These are phyloP conservation scores for Trichoderma erinaceum DNA, from an alignment of 495 filamentous ascomycete species.

Conservation along the genomic window DNA sequence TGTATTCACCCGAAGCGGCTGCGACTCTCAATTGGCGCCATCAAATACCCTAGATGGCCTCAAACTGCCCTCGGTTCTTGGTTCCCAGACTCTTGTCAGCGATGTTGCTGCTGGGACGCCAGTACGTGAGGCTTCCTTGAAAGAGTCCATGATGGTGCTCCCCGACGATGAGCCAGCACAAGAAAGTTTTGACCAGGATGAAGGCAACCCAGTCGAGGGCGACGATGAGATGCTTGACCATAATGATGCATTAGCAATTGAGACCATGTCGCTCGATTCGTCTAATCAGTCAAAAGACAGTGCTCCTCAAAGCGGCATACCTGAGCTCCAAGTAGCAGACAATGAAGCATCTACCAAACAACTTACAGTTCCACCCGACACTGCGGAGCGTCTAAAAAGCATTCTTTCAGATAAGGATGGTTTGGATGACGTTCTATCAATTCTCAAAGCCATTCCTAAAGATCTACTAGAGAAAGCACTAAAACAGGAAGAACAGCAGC, in stretches of 20 bases:
- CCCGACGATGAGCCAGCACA: not conserved
- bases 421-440: not conserved
- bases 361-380: not conserved
- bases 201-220: not conserved
- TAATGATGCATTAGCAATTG: not conserved
- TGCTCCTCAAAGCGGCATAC: not conserved
- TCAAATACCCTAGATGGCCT: not conserved
- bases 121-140: not conserved
- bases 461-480: slow-evolving; percentile 7
- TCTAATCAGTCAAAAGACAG: not conserved
- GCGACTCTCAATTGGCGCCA: not conserved
- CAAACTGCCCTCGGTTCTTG: not conserved
- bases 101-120: not conserved
- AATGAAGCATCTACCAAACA: not conserved
- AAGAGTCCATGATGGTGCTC: not conserved
- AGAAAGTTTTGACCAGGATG: not conserved
- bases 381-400: not conserved
- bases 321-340: too few species aligned
- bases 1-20: not conserved
- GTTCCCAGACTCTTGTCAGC: not conserved
- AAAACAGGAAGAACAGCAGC: not conserved
- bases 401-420: not conserved
- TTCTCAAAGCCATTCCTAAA: not conserved
- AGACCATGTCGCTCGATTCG: not conserved
- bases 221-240: not conserved